Percentiles rank a stretch among this genome's conserved stretches.
Conservation (phyloP, 176 grass and related monocot species). For the Musa acuminata region DNA sequence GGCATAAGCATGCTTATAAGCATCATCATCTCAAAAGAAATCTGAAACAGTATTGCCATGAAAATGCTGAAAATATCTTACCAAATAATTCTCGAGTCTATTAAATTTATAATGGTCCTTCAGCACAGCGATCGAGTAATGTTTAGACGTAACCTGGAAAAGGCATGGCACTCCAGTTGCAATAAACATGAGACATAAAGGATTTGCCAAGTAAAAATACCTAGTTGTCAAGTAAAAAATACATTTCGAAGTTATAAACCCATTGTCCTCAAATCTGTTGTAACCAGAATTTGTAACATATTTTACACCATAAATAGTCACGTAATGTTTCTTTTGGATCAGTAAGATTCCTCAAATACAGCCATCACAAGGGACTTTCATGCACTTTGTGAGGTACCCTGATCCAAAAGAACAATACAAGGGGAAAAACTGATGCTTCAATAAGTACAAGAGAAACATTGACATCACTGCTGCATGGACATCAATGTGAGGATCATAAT, state of each 20-base stretch:
- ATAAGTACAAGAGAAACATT: not conserved
- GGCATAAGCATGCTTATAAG: not conserved
- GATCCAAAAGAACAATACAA: not conserved
- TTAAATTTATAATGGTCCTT: slow-evolving; percentile 95
- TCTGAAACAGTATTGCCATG: not conserved
- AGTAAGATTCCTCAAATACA: not conserved
- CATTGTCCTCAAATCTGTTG: no score
- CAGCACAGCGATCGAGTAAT: slow-evolving; percentile 65
- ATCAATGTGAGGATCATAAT: not conserved
- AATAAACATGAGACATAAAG: not conserved
- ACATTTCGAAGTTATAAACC: no score
- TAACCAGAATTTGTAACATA: no score
- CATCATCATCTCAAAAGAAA: not conserved
- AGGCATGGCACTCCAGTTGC: not conserved
- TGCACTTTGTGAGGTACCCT: not conserved
- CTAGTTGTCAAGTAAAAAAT: no score
- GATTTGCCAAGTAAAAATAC: not conserved
- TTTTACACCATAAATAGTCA: not conserved
- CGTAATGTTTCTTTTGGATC: not conserved
- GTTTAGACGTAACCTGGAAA: slow-evolving; percentile 86
- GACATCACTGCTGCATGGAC: not conserved
- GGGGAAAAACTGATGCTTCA: not conserved
- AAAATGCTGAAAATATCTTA: slow-evolving; percentile 18
- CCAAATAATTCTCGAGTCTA: slow-evolving; percentile 78
- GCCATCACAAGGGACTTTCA: not conserved